Conservation (phyloP, 176 grass and related monocot species). For the Ensete glaucum region DNA sequence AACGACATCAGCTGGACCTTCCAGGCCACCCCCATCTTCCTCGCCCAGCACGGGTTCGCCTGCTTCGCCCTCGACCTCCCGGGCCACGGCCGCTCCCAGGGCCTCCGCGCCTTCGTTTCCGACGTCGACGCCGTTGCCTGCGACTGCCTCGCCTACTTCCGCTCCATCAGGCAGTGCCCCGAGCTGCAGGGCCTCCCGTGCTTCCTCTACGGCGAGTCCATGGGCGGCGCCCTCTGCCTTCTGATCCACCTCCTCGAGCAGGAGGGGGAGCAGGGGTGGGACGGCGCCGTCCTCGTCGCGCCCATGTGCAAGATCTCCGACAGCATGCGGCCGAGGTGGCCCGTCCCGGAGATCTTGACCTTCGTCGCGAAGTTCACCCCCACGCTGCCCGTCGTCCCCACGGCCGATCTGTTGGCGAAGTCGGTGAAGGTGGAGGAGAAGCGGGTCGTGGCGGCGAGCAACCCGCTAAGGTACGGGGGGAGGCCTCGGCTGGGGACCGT, state of each 20-base stretch:
- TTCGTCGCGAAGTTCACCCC: constrained; percentile 57
- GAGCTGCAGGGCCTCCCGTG: constrained; percentile 33
- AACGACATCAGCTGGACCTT: constrained; percentile 95
- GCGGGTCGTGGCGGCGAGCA: constrained; percentile 52
- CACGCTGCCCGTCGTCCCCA: constrained; percentile 76
- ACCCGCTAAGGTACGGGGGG: constrained; percentile 65
- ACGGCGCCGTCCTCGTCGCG: constrained; percentile 68
- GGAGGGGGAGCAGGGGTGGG: constrained; percentile 32
- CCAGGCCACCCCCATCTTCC: constrained; percentile 68
- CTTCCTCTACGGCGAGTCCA: constrained; percentile 79
- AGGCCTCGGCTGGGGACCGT: constrained; percentile 80
- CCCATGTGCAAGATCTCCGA: constrained; percentile 96
- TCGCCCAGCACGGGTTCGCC: constrained; percentile 61
- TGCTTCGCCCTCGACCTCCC: constrained; percentile 89
- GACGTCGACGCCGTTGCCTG: constrained; percentile 41
- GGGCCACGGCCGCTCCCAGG: constrained; percentile 69
- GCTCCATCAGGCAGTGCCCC: constrained; percentile 27
- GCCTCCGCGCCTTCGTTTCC: constrained; percentile 68
- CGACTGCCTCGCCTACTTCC: constrained; percentile 62
- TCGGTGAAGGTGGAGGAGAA: constrained; percentile 79
- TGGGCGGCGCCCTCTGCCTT: constrained; percentile 87
- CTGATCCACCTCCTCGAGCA: constrained; percentile 55
- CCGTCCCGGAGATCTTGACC: constrained; percentile 55
- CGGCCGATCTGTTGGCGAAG: constrained; percentile 73
- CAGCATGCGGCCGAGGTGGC: constrained; percentile 62